A percentile compares a stretch with the other conserved stretches of the same genome.
Conservation (phyloP, 305 asterid species). For the Rubia peregrina region DNA sequence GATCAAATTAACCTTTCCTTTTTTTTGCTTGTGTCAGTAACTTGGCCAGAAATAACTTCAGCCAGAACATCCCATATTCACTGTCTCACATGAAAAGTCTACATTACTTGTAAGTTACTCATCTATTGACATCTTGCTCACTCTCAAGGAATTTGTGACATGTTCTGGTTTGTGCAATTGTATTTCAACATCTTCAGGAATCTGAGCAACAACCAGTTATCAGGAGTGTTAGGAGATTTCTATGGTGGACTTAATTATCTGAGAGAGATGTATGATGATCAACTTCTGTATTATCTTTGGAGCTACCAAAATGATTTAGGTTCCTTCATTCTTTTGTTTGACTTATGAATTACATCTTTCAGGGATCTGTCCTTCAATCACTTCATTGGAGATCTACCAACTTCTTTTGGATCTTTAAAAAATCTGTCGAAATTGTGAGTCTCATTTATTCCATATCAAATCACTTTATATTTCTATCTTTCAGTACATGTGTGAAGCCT, state of each 20-base stretch:
- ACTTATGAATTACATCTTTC: constrained; percentile 21
- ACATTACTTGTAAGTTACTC: constrained; percentile 54
- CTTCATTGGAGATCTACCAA: constrained; percentile 85
- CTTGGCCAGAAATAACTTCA: constrained; percentile 60
- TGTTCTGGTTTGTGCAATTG: constrained; percentile 13
- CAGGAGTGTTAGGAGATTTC: constrained; percentile 68
- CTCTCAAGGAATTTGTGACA: constrained; percentile 10
- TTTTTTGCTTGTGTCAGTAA: constrained; percentile 41
- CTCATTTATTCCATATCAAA: constrained; percentile 21
- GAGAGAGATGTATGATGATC: constrained; percentile 44
- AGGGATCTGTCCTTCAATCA: constrained; percentile 86
- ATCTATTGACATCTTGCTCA: constrained; percentile 10
- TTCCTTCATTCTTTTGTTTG: neutral
- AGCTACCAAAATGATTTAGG: neutral
- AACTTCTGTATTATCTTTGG: constrained; percentile 4
- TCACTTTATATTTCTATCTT: neutral
- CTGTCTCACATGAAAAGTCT: constrained; percentile 57
- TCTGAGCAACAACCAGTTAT: constrained; percentile 59
- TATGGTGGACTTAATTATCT: constrained; percentile 57
- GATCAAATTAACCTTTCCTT: neutral
- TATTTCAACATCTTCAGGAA: constrained; percentile 43
- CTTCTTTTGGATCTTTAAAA: constrained; percentile 48
- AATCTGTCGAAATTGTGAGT: constrained; percentile 67
- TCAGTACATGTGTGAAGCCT: constrained; percentile 6
- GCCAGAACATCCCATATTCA: constrained; percentile 54